Conservation (phyloP, 2,329 filamentous ascomycete genomes). For the Zopfia rhizophila region DNA sequence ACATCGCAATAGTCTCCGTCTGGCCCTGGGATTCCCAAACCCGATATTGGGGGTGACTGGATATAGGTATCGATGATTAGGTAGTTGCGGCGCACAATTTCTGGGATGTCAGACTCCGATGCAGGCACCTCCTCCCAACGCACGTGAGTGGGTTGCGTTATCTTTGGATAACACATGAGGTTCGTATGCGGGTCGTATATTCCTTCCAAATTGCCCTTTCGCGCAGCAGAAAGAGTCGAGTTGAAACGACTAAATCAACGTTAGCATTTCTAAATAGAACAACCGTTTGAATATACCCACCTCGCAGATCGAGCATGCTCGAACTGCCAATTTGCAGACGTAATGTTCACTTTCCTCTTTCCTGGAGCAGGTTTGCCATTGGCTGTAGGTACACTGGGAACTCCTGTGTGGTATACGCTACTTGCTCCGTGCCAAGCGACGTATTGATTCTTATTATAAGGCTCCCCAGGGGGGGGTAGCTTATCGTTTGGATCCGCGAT, state of each 20-base stretch:
- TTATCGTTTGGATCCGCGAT: constrained; percentile 89
- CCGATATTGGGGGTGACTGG: constrained; percentile 67
- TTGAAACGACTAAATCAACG: constrained; percentile 79
- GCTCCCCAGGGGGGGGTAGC: constrained; percentile 77
- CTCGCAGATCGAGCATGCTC: constrained; percentile 93
- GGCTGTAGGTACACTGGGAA: constrained; percentile 78
- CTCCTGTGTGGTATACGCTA: constrained; percentile 89
- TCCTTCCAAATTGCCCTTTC: constrained; percentile 76
- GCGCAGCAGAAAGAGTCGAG: constrained; percentile 73
- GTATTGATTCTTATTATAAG: constrained; percentile 99
- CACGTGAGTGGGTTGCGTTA: constrained; percentile 89
- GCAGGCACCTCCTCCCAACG: constrained; percentile 78
- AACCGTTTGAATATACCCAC: constrained; percentile 60
- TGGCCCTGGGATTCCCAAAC: constrained; percentile 68
- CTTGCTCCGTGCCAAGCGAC: constrained; percentile 98
- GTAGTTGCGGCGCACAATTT: constrained; percentile 69
- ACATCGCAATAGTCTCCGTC: constrained; percentile 62
- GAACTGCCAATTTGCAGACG: constrained; percentile 94
- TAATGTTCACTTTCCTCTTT: constrained; percentile 87
- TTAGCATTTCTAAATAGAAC: constrained; percentile 28
- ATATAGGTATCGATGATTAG: constrained; percentile 70
- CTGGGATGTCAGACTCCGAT: constrained; percentile 58
- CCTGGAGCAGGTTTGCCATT: constrained; percentile 77
- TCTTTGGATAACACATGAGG: constrained; percentile 83
- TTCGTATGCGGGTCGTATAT: constrained; percentile 97